Base-by-base conservation (phyloP, 768 basidiomycete genomes). In the Leccinum longicurvipes region DNA sequence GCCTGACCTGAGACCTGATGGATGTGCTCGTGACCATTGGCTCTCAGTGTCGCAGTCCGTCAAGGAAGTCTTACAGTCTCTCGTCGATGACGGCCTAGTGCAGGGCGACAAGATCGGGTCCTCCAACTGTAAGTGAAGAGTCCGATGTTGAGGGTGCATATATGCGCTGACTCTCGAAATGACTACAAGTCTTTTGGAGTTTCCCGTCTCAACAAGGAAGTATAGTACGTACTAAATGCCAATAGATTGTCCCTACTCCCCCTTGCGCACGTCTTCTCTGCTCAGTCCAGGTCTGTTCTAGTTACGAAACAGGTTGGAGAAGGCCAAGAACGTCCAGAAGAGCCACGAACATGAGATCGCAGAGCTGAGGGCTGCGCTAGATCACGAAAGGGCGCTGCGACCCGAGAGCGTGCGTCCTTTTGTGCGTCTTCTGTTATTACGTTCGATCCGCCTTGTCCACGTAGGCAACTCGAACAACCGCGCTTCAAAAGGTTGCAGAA, bases 81-180 rank as follows among this genome's bases (percentile, higher is more conserved):
- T 98, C 27, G 85, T 93, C 10, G 89, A 93, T 60, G 94, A 97
- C 63, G 85, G 87, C 1, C 76, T 94, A 27, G 92, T 96, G 23
- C 85, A 89, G 66, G 77, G 77, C 45, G 95, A 98, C 71, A 98
- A 98, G 74, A 94, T 96, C 54, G 94, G 94, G 29, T 89, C 93
- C 9, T 92, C 91, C 3, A 97, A 96, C 67, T 97, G 94, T 93
- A 67, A 63, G 36, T n/a, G 34, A 1, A n/a, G 17, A 10, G 87
- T 72, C 19, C 17, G 9, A 23, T 15, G 45, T 57, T 1, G 7
- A 27, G 49, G 55, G 45, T 53, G 57, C 17, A 49, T 65, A 54
- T 63, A 65, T 71, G 60, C 70, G 66, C 53, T 53, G 42, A 54
- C 51, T 46, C 56, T 60, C 42, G 17, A 0, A 47, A 46, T 2